A percentile compares a stretch with the other conserved stretches of the same genome.
Conservation (phyloP, 257 asterid genomes). For the Leptodermis oblonga region DNA sequence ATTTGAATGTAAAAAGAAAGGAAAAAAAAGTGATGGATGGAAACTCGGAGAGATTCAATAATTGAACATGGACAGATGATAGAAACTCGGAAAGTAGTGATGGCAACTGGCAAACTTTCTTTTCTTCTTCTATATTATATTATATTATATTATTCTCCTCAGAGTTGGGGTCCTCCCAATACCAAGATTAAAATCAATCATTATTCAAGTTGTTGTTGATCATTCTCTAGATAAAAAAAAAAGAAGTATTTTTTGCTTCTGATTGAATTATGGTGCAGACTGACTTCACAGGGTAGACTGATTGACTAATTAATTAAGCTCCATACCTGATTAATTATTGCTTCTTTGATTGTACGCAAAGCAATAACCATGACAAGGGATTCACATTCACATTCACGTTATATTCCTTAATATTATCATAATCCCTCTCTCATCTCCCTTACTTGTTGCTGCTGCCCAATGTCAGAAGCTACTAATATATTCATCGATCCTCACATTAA, state of each 20-base stretch:
- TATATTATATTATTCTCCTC: not conserved
- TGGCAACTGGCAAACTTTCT: conserved; percentile 4
- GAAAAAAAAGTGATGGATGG: too few relatives aligned
- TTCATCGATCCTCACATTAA: too few relatives aligned
- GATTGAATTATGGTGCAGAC: not conserved
- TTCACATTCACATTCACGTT: not conserved
- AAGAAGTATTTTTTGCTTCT: too few relatives aligned
- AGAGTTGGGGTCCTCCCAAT: not conserved
- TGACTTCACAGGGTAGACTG: not conserved
- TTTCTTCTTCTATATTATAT: not conserved
- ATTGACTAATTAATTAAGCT: not conserved
- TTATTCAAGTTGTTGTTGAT: too few relatives aligned
- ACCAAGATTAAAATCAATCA: not conserved
- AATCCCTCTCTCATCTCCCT: not conserved
- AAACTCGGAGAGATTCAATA: not conserved
- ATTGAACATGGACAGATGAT: conserved; percentile 16
- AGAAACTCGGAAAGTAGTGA: not conserved
- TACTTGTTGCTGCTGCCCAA: not conserved
- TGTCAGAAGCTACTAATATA: too few relatives aligned
- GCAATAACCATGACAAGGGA: not conserved
- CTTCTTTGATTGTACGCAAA: conserved; percentile 6
- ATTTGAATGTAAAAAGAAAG: too few relatives aligned
- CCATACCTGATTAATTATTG: not conserved
- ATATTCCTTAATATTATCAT: not conserved
- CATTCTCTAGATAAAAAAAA: too few relatives aligned